Evolutionary conservation across 2,329 filamentous ascomycete species (phyloP).

Genomic region (Penicillium palitans): DNA sequence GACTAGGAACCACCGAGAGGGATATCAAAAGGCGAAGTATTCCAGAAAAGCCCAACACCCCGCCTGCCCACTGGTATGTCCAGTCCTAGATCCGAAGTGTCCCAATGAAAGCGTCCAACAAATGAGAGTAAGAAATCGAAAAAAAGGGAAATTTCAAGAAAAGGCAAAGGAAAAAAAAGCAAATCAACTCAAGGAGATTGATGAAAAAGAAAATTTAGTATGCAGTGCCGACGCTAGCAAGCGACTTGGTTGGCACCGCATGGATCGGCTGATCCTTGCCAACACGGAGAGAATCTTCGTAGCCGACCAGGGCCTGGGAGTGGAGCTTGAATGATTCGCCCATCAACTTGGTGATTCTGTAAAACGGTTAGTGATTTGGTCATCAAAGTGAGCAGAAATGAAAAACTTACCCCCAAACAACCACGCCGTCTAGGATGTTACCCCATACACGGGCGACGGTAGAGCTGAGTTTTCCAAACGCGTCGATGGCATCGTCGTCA

Average conservation of each 20-base stretch:
- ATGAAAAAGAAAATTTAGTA: conserved; percentile 35
- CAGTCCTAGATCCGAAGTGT: conserved; percentile 40
- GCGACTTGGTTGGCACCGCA: conserved; percentile 46
- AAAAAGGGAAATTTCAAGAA: conserved; percentile 30
- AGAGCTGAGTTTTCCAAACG: conserved; percentile 86
- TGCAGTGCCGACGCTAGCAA: conserved; percentile 45
- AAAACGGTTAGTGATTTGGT: conserved; percentile 12
- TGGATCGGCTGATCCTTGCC: conserved; percentile 45
- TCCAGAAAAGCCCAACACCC: conserved; percentile 33
- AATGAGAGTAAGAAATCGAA: conserved; percentile 35
- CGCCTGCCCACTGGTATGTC: conserved; percentile 37
- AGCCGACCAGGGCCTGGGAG: conserved; percentile 89
- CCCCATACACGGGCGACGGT: conserved; percentile 94
- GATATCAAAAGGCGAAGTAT: conserved; percentile 33
- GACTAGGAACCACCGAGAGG: conserved; percentile 37
- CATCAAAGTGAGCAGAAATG: neutral
- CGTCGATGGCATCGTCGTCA: conserved; percentile 83
- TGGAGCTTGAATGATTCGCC: conserved; percentile 97
- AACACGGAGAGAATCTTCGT: conserved; percentile 66
- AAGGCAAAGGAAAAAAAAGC: conserved; percentile 19
- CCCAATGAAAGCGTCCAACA: conserved; percentile 44
- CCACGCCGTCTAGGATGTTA: conserved; percentile 96
- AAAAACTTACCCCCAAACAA: conserved; percentile 92
- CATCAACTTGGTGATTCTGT: conserved; percentile 72
- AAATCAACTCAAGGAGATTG: conserved; percentile 23